Conservation (phyloP, 179 eudicot genomes). For the Patellifolia procumbens region DNA sequence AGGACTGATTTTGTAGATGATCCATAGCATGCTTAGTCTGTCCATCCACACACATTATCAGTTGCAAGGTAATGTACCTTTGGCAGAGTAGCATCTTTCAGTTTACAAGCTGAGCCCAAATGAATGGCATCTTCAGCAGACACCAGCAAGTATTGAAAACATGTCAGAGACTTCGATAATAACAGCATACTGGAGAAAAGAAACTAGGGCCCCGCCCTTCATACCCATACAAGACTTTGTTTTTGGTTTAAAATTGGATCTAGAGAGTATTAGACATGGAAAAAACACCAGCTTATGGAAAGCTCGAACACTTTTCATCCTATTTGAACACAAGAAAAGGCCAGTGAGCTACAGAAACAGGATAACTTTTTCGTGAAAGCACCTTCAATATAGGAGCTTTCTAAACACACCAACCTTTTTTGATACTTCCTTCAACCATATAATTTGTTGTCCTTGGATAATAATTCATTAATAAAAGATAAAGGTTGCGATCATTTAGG, state of each 20-base stretch:
- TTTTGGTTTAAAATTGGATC: neutral
- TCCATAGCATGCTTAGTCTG: conserved; percentile 25
- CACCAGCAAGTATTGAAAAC: neutral
- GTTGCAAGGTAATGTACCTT: conserved; percentile 24
- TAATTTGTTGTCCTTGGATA: too few relatives aligned
- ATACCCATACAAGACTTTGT: neutral
- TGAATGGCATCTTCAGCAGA: neutral
- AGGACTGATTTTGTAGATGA: conserved; percentile 30
- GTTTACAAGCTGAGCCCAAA: conserved; percentile 11
- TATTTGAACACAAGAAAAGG: neutral
- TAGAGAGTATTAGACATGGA: neutral
- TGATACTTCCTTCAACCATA: too few relatives aligned
- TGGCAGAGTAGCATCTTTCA: conserved; percentile 10
- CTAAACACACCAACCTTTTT: neutral
- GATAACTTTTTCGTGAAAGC: neutral
- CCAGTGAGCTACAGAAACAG: neutral
- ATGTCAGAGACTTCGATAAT: neutral
- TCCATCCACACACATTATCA: conserved; percentile 22
- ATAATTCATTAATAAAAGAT: too few relatives aligned
- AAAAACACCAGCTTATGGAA: neutral
- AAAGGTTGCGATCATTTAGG: too few relatives aligned
- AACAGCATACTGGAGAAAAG: neutral
- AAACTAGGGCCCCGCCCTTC: neutral
- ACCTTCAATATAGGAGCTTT: neutral
- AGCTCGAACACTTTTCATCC: neutral